Evolutionary conservation across 331 rosid genomes (phyloP), one percentile per base, ranked within the genome.

Genomic region (Quercus tomentella): DNA sequence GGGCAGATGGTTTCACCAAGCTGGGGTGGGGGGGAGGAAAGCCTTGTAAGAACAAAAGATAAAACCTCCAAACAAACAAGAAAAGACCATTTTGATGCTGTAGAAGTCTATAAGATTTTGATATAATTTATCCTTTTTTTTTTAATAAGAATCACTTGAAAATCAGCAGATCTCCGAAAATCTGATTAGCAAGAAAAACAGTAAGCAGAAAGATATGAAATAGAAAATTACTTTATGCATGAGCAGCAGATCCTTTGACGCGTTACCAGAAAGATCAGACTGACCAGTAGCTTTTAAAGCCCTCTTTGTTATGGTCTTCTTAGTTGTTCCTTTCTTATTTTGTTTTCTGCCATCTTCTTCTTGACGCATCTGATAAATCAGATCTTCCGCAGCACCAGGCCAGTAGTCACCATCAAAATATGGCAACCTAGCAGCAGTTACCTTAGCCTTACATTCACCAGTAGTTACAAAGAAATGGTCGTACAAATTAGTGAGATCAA

Each of bases 341-440:
- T 86, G 97, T 83, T 90, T 94, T 78, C 91, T 91, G 31, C 97
- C 97, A 76, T 94, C 97, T 84, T 94, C 98, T 79, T 94, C 98
- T 86, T 94, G 98, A 30, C 91, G 89, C 79, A 94, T 89, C 83
- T 91, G 97, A 89, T 91, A 87, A 85, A 94, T 94, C 79, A 94
- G 85, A 88, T 94, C 97, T 89, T 94, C 97, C 0, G 98, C 98
- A 75, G 97, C 97, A 75, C 97, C 97, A 30, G 98, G 97, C 98
- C 97, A 94, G 81, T 92, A 92, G 69, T 94, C 98, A 66, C 98
- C 98, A 78, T 94, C 98, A 86, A 94, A 94, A 84, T 94, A 94
- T 58, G 98, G 98, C 67, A 94, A 88, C 80, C 98, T 91, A 81
- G 99, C 89, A 20, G 98, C 99, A n/a, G 98, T 96, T 56, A 93